Conservation (phyloP, 305 asterid genomes). For the Solanum hybrid region DNA sequence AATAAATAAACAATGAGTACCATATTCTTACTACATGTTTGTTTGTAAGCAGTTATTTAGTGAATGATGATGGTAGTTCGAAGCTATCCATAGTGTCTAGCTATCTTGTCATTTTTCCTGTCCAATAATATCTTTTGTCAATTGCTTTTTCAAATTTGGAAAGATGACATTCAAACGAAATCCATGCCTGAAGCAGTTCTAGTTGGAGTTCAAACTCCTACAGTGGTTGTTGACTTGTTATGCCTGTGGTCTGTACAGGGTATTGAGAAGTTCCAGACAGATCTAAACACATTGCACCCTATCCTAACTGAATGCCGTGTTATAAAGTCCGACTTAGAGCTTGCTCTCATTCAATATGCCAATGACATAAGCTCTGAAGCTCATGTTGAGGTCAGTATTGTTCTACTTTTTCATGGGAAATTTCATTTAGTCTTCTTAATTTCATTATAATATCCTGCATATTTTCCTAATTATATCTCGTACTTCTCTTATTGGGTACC, state of each 20-base stretch:
- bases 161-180: neutral
- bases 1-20: neutral
- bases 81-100: neutral
- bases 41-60: neutral
- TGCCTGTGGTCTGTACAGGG: constrained; percentile 39
- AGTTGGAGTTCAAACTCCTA: neutral
- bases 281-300: constrained; percentile 70
- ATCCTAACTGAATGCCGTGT: constrained; percentile 92
- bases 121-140: neutral
- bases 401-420: constrained; percentile 2
- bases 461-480: neutral
- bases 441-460: neutral
- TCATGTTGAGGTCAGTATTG: constrained; percentile 73
- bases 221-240: neutral
- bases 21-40: neutral
- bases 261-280: constrained; percentile 58
- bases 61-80: neutral
- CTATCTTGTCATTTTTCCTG: neutral
- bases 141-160: neutral
- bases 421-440: neutral
- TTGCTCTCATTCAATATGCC: constrained; percentile 82
- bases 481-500: neutral
- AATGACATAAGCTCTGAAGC: constrained; percentile 99
- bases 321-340: constrained; percentile 62
- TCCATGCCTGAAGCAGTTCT: neutral